phyloP scores from a whole-genome alignment of 352 stramenopile genomes.

The Phytophthora brassicae region DNA sequence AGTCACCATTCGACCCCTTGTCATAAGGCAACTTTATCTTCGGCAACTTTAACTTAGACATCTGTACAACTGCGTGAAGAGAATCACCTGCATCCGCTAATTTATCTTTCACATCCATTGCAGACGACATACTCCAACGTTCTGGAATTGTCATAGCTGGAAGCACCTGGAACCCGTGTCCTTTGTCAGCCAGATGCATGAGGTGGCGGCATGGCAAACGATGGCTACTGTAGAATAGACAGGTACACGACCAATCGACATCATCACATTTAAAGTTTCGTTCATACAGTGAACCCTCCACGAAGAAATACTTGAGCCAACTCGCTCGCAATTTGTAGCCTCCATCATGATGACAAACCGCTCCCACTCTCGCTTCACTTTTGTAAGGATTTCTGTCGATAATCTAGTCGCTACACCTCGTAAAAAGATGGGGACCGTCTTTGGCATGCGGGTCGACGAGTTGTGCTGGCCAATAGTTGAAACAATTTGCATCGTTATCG shows the following conservation, averaged over 20 bases:
- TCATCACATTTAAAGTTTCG: constrained; percentile 4
- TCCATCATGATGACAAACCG: constrained; percentile 17
- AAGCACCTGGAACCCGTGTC: neutral
- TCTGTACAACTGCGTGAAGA: neutral
- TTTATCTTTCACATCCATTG: neutral
- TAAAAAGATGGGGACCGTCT: constrained; percentile 1
- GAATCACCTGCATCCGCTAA: neutral
- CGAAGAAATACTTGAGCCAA: constrained; percentile 3
- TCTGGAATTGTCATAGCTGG: neutral
- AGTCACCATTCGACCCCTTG: neutral
- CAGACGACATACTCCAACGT: neutral
- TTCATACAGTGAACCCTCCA: constrained; percentile 10
- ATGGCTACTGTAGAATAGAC: constrained; percentile 2
- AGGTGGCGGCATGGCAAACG: neutral
- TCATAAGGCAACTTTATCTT: neutral
- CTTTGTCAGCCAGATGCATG: neutral
- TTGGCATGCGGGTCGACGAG: neutral
- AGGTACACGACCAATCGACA: constrained; percentile 6
- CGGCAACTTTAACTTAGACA: constrained; percentile 7
- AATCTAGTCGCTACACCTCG: neutral
- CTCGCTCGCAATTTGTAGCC: constrained; percentile 23
- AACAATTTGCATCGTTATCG: constrained; percentile 13
- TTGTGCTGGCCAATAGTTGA: neutral
- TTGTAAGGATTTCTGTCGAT: neutral
- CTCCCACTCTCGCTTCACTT: constrained; percentile 22